Evolutionary conservation across 2,329 filamentous ascomycete genomes (phyloP), one percentile per base, ranked within the genome.

Genomic region (Cercospora zeina): DNA sequence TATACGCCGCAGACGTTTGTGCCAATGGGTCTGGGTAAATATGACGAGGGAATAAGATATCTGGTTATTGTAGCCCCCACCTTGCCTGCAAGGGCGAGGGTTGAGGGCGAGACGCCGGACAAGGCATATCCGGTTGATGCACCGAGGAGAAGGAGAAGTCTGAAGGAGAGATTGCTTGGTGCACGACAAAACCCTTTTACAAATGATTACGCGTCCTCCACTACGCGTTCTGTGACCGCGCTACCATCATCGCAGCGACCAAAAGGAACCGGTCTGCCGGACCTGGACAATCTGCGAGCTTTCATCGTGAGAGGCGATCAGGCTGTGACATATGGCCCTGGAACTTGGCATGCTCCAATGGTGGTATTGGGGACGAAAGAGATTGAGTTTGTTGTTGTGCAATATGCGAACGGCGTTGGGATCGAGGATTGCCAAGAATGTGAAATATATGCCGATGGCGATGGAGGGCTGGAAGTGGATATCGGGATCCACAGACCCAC

Each of bases 281-380:
- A 97, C 75, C 72, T 96, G 42, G 74, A 75, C 21, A 82, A 84
- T 8, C 70, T 96, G 39, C 83, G 81, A 68, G 93, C 92, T 0
- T 99, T 97, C 74, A 78, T 96, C 59, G 93, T 90, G 1, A 85
- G 82, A 54, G 87, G 86, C 2, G 82, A 83, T 24, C 91, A 96
- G 78, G 93, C 91, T 10, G 91, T 99, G 13, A 97, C 92, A 2
- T 99, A 97, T 75, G 91, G 85, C 1, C 87, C 90, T 1, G 95
- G 91, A 4, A 97, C 92, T 58, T 99, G 88, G 93, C 95, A 99
- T 80, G 92, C 93, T 64, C 95, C 95, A 0, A 97, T 99, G 93
- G 89, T 92, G 13, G 92, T 91, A 14, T 77, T 97, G 54, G 93
- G 93, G 0, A 75, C 78, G 49, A 77, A 80, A 58, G 82, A 87